A percentile compares a stretch with the other conserved stretches of the same genome.
phyloP scores from a whole-genome alignment of 371 early-diverging fungal species.

The Mucor irregularis region DNA sequence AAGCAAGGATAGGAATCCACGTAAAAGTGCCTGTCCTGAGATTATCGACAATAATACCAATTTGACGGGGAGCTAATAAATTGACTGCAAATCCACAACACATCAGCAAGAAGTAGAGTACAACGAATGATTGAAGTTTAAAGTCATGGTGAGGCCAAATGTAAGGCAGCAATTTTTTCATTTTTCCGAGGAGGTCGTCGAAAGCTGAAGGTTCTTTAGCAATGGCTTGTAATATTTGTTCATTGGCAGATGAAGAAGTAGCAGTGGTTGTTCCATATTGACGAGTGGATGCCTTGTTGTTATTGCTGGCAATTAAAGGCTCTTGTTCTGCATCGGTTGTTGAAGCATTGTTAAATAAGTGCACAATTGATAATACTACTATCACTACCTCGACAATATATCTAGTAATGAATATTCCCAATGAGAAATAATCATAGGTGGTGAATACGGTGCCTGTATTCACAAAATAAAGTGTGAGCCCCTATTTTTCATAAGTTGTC shows the following conservation, averaged over 20 bases:
- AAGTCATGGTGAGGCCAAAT: slow-evolving; percentile 80
- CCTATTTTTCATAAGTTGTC: not conserved
- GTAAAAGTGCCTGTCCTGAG: slow-evolving; percentile 25
- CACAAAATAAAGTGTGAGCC: too few relatives aligned
- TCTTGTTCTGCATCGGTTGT: not conserved
- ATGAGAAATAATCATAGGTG: slow-evolving; percentile 28
- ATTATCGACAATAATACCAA: slow-evolving; percentile 74
- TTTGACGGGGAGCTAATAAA: slow-evolving; percentile 77
- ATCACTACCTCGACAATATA: slow-evolving; percentile 27
- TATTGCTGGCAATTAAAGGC: not conserved
- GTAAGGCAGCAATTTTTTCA: slow-evolving; percentile 73
- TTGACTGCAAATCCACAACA: slow-evolving; percentile 78
- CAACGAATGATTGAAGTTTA: slow-evolving; percentile 68
- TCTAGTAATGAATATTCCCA: slow-evolving; percentile 31
- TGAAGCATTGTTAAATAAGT: slow-evolving; percentile 23
- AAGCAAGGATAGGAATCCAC: slow-evolving; percentile 71
- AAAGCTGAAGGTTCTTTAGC: slow-evolving; percentile 33
- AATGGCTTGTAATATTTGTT: not conserved
- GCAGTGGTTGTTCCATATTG: slow-evolving; percentile 11
- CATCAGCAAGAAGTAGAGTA: slow-evolving; percentile 69
- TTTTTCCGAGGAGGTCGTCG: slow-evolving; percentile 52
- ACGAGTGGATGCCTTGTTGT: not conserved
- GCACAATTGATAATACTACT: slow-evolving; percentile 21
- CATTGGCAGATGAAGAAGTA: too few relatives aligned
- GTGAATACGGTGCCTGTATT: slow-evolving; percentile 30